Base-by-base conservation (phyloP, 495 filamentous ascomycete genomes). In the Aspergillus nanangensis region DNA sequence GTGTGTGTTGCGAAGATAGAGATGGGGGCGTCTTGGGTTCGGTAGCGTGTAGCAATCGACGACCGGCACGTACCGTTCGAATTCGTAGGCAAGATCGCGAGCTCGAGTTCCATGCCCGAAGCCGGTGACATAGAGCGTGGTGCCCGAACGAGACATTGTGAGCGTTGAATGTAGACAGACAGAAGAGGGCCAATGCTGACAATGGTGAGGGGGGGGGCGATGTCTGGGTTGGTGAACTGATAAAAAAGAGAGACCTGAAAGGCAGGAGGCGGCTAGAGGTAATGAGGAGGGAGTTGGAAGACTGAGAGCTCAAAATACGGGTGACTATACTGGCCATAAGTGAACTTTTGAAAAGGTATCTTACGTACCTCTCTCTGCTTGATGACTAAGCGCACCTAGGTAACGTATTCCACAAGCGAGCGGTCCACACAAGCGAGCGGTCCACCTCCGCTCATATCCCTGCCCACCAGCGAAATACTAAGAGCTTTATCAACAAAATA, bases 51-150 rank as follows among this genome's bases (percentile, higher is more conserved):
- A 65, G 56, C 49, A 66, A 65, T 66, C 64, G 72, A 73, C 73
- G 77, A 77, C 78, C 78, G 73, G 63, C 56, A 90, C 87, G 78
- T 94, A 98, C 94, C 92, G 88, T 87, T 96, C 90, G 87, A 96
- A 96, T 80, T 99, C 93, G 87, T 96, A 97, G 76, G 93, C 93
- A 70, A 99, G 89, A 75, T 99, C 93, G 80, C 94, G 90, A 66
- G 93, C 93, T 76, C 93, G 90, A 66, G 93, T 99, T 62, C 93
- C 94, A 69, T 95, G 92, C 76, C 92, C 93, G 71, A 99, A 99
- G 77, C 93, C 93, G 51, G 80, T 86, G 52, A 96, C 93, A 77
- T 98, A 98, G 45, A 98, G 89, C 23, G 93, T 98, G 33, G 91
- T 95, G 42, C 83, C 84, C 60, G 87, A 83, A 55, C 91, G 88